These are phyloP conservation scores for Pseudogymnoascus sp. DNA, from an alignment of 2,329 filamentous ascomycete species.

Conservation along the genomic window DNA sequence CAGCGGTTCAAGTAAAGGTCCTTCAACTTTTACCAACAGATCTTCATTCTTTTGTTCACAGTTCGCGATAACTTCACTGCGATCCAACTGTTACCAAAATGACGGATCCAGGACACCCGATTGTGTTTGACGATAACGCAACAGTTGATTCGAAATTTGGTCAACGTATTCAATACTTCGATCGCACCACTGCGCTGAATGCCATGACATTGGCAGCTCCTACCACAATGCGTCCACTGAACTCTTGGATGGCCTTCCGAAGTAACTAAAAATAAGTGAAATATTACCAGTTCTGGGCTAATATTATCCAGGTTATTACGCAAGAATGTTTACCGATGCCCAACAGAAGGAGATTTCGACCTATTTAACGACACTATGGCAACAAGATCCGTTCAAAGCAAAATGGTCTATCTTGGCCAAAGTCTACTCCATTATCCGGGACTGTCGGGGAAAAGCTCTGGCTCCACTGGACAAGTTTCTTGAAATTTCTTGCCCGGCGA, in stretches of 20 bases:
- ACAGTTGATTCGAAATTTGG: not conserved
- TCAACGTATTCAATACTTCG: not conserved
- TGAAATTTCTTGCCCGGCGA: constrained; percentile 15
- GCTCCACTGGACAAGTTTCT: constrained; percentile 18
- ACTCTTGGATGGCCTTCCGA: constrained; percentile 20
- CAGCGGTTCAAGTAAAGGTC: not conserved
- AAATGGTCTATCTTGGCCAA: constrained; percentile 21
- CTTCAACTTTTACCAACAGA: not conserved
- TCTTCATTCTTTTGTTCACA: not conserved
- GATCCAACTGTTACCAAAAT: not conserved
- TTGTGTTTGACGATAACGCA: not conserved
- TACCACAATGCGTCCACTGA: constrained; percentile 11
- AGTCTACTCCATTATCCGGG: constrained; percentile 21
- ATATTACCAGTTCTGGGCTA: not conserved
- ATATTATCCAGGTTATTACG: constrained; percentile 13
- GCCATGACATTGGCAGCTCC: not conserved
- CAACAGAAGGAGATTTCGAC: constrained; percentile 21
- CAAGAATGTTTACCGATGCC: constrained; percentile 14
- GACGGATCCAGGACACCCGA: not conserved
- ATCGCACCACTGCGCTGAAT: not conserved
- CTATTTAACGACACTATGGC: constrained; percentile 18
- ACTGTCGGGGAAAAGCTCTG: constrained; percentile 16
- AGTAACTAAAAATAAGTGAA: constrained; percentile 11
- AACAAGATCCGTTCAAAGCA: constrained; percentile 20
- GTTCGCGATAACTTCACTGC: not conserved